Evolutionary conservation across 331 rosid species (phyloP).

Genomic region (Pyracantha coccinea): DNA sequence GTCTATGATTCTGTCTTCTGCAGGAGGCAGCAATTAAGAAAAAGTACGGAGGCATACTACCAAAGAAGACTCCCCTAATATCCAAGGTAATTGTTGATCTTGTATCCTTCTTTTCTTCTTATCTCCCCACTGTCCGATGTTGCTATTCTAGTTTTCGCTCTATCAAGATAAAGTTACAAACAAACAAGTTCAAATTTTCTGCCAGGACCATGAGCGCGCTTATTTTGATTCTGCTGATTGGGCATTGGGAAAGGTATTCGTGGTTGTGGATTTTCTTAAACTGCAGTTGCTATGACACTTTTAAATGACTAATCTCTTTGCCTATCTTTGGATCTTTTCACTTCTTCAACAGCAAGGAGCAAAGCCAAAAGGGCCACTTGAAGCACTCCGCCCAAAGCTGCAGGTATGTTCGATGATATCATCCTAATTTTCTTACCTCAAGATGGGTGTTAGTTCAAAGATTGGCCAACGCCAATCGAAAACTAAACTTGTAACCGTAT

Average conservation of each 20-base stretch:
- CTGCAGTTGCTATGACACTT: slow-evolving; percentile 5
- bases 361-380: slow-evolving; percentile 98
- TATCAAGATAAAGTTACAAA: background rate
- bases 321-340: slow-evolving; percentile 10
- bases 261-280: background rate
- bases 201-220: slow-evolving; percentile 96
- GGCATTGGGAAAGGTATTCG: slow-evolving; percentile 93
- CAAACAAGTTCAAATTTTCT: slow-evolving; percentile 12
- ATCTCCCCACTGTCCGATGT: background rate
- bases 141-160: background rate
- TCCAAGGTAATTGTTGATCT: slow-evolving; percentile 56
- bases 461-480: background rate
- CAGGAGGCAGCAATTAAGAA: slow-evolving; percentile 77
- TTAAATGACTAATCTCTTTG: slow-evolving; percentile 20
- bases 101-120: background rate
- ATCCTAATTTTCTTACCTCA: background rate
- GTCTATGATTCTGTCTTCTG: slow-evolving; percentile 16
- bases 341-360: slow-evolving; percentile 66
- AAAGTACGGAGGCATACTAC: slow-evolving; percentile 83
- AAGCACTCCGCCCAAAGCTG: slow-evolving; percentile 97
- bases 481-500: background rate
- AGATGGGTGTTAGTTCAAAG: background rate
- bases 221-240: slow-evolving; percentile 97
- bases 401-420: slow-evolving; percentile 45
- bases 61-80: slow-evolving; percentile 88